Evolutionary conservation across 768 basidiomycete genomes (phyloP).

Genomic region (Cystobasidium onofrii): DNA sequence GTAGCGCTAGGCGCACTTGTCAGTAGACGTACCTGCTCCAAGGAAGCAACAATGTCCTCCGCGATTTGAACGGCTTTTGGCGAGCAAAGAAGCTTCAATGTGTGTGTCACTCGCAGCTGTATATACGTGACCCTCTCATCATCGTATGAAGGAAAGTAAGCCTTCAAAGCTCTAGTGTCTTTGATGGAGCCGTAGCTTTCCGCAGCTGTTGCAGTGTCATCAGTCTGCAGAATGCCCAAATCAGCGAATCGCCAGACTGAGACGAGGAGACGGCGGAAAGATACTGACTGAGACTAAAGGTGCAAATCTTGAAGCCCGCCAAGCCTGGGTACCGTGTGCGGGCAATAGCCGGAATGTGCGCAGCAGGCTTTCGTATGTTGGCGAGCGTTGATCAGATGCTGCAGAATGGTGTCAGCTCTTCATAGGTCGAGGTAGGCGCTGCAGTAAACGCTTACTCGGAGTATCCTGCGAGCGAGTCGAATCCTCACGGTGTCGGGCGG

Average conservation of each 20-base stretch:
- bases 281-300: background rate
- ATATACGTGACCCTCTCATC: background rate
- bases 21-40: constrained; percentile 17
- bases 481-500: background rate
- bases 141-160: background rate
- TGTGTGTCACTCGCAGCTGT: background rate
- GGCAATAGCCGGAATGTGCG: background rate
- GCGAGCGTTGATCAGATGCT: background rate
- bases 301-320: background rate
- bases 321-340: background rate
- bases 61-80: background rate
- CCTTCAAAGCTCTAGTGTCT: background rate
- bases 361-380: background rate
- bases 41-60: background rate
- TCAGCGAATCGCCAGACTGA: constrained; percentile 43
- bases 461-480: background rate
- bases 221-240: constrained; percentile 57
- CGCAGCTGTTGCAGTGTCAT: constrained; percentile 60
- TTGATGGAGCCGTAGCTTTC: constrained; percentile 50
- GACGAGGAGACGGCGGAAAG: background rate
- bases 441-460: background rate
- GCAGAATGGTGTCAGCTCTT: background rate
- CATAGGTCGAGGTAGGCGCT: background rate
- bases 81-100: background rate
- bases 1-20: background rate